phyloP scores from a whole-genome alignment of 2,329 filamentous ascomycete species.

The Emergomyces africanus region DNA sequence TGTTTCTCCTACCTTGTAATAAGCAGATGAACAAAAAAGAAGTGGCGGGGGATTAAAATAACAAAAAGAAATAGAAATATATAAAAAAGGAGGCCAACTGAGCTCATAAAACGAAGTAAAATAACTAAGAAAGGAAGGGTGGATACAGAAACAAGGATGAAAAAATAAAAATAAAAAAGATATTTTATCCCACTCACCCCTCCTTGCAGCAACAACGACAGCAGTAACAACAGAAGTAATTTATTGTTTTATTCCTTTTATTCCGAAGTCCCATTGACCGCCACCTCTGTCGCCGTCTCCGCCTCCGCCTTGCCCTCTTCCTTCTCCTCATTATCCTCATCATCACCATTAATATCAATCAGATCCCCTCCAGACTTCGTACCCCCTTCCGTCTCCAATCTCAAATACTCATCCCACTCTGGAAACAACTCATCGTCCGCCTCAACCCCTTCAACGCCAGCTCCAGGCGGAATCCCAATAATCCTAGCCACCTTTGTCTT shows the following conservation, averaged over 20 bases:
- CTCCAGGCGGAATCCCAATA: conserved; percentile 58
- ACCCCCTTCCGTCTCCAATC: conserved; percentile 61
- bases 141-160: neutral
- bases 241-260: neutral
- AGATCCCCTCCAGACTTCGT: conserved; percentile 27
- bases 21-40: neutral
- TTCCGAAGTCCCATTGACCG: conserved; percentile 5
- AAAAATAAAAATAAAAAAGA: neutral
- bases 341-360: conserved; percentile 29
- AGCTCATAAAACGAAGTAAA: neutral
- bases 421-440: conserved; percentile 73
- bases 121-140: neutral
- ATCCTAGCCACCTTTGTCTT: conserved; percentile 75
- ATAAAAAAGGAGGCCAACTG: neutral
- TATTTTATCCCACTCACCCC: neutral
- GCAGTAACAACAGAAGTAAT: neutral
- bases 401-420: conserved; percentile 86
- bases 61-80: neutral
- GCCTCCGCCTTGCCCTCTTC: conserved; percentile 22
- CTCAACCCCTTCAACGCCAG: conserved; percentile 43
- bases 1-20: neutral
- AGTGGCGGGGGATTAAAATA: neutral
- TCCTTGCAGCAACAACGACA: neutral
- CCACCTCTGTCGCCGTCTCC: conserved; percentile 16
- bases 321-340: conserved; percentile 18